Evolutionary conservation across 1,284 basidiomycete species (phyloP), one percentile per base, ranked within the genome.

Genomic region (Blastosporella zonata): DNA sequence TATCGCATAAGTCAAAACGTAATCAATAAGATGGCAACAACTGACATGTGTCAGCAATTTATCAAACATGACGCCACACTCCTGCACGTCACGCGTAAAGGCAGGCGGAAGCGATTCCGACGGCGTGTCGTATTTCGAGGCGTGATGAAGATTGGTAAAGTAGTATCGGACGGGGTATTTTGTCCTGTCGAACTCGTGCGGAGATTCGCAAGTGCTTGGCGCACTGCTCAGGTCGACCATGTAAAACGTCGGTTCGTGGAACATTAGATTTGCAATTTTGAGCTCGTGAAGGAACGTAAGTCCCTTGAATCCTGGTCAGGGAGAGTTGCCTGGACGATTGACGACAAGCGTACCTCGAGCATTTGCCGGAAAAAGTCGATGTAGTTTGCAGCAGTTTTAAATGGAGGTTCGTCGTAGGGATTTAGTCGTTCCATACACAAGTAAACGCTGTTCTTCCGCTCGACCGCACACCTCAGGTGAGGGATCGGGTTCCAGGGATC

Each of bases 401-500:
- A 65, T 2, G 72, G 74, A 5, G 73, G 73, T 7, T 70, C 50
- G 53, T 75, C 65, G 53, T 67, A 73, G 52, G 69, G 65, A n/a
- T 63, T 64, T 15, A 77, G 67, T 20, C 67, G 68, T 49, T 74
- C 71, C 58, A 78, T 62, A 57, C 68, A 74, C 8, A 75, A 55
- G 47, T 68, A 74, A 1, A 70, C 64, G 22, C 61, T 54, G 20
- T 68, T 64, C 10, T 62, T 65, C 17, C 70, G 67, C 47, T 75
- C 68, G 0, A 77, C 67, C 1, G 69, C 68, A 50, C 67, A 65
- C 4, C 75, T 55, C 3, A 78, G 61, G 42, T 73, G 73, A 2
- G 76, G 77, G 7, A 68, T 62, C 5, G 76, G 71, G 52, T 79
- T 79, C 77, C 77, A 78, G 1, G 77, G 76, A 55, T 79, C 77